phyloP scores from a whole-genome alignment of 441 rosid species.

The Theobroma grandiflorum region DNA sequence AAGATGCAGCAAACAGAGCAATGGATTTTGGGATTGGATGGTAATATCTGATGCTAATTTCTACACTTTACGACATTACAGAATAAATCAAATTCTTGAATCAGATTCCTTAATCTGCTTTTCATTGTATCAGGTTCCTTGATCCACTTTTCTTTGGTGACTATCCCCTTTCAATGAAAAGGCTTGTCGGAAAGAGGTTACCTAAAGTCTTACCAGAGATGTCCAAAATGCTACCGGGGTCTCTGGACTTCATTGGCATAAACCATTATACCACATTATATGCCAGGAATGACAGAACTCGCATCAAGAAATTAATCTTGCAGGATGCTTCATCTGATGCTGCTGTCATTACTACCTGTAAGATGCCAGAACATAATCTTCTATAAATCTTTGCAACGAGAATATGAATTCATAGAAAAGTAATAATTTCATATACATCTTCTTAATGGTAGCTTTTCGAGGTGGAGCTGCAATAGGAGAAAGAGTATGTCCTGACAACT shows the following conservation, averaged over 20 bases:
- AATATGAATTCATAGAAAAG: conserved; percentile 7
- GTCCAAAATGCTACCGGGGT: conserved; percentile 46
- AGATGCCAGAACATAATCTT: conserved; percentile 28
- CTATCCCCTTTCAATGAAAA: conserved; percentile 69
- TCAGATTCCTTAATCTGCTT: conserved; percentile 68
- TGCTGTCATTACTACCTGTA: conserved; percentile 84
- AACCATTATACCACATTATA: conserved; percentile 75
- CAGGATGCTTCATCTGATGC: conserved; percentile 86
- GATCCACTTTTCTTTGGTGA: conserved; percentile 70
- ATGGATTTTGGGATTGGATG: conserved; percentile 87
- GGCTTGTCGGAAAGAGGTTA: conserved; percentile 59
- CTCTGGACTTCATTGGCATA: conserved; percentile 64
- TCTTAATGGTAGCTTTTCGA: conserved; percentile 61
- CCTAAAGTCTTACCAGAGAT: conserved; percentile 54
- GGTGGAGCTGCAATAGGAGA: conserved; percentile 80
- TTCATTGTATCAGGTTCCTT: conserved; percentile 67
- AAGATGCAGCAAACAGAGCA: conserved; percentile 82
- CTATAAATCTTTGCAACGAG: neutral
- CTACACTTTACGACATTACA: neutral
- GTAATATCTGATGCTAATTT: conserved; percentile 40
- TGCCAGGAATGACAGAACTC: conserved; percentile 63
- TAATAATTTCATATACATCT: conserved; percentile 17
- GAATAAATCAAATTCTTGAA: conserved; percentile 26
- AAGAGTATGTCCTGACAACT: conserved; percentile 56
- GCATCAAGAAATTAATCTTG: conserved; percentile 71